A percentile compares a stretch with the other conserved stretches of the same genome.
Evolutionary conservation across 2,329 filamentous ascomycete genomes (phyloP).

Genomic region (Lachnum nothofagi): DNA sequence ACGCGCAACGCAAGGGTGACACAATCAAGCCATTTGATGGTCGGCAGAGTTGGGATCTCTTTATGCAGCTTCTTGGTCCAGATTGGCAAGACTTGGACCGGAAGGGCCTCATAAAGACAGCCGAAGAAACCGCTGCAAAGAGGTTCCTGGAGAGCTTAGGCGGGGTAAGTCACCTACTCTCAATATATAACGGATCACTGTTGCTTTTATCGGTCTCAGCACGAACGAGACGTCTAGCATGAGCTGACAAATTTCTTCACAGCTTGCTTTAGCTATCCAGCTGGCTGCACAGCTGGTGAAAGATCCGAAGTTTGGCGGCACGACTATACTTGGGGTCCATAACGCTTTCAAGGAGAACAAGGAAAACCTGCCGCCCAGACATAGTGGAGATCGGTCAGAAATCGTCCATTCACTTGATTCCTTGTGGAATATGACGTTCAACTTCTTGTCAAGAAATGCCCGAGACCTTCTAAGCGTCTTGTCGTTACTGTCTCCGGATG

Average conservation of each 20-base stretch:
- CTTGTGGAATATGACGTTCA: constrained; percentile 20
- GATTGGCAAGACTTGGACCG: constrained; percentile 17
- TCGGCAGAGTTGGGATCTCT: constrained; percentile 18
- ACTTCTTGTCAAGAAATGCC: constrained; percentile 8
- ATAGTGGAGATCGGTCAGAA: constrained; percentile 5
- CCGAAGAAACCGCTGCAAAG: constrained; percentile 16
- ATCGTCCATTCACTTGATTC: constrained; percentile 13
- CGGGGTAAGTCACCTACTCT: constrained; percentile 4
- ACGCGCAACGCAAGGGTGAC: constrained; percentile 18
- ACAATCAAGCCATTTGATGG: constrained; percentile 21
- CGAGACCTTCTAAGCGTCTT: constrained; percentile 16
- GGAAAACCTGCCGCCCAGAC: constrained; percentile 11
- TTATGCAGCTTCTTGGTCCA: constrained; percentile 20
- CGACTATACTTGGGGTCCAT: constrained; percentile 10
- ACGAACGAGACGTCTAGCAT: too few relatives aligned
- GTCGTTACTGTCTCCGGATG: constrained; percentile 19
- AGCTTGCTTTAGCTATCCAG: constrained; percentile 15
- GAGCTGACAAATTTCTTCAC: constrained; percentile 1
- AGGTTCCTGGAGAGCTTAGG: constrained; percentile 12
- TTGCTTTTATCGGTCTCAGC: too few relatives aligned
- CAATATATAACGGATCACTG: too few relatives aligned
- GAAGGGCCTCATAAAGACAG: constrained; percentile 7
- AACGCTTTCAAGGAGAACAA: constrained; percentile 14
- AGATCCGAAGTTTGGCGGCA: constrained; percentile 9
- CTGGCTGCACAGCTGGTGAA: constrained; percentile 16